Conservation (phyloP, 805 yeast species). For the Sugiyamaella valdiviana region DNA sequence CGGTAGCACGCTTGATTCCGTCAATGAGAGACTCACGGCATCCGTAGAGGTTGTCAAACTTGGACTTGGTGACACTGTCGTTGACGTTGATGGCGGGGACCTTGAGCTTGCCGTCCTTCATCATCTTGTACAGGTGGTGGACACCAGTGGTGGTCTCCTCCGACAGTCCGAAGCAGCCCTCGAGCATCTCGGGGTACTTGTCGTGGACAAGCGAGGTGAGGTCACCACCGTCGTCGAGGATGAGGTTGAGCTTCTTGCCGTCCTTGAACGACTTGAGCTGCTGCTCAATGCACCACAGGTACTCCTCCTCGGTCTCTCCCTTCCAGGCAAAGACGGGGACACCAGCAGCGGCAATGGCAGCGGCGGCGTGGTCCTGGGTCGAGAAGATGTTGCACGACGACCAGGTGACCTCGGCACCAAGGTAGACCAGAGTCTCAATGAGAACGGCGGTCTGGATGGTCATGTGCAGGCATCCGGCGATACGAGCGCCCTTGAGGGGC, state of each 20-base stretch:
- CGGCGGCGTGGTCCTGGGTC: constrained; percentile 99
- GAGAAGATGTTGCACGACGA: constrained; percentile 98
- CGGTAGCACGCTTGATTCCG: constrained; percentile 99
- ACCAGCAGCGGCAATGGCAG: constrained; percentile 99
- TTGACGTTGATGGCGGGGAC: constrained; percentile 99
- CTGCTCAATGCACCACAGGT: constrained; percentile 98
- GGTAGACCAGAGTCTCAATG: constrained; percentile 92
- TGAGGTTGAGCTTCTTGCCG: constrained; percentile 88
- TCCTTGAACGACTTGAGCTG: constrained; percentile 98
- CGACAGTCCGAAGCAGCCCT: constrained; percentile 89
- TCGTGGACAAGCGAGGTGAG: constrained; percentile 94
- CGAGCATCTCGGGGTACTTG: constrained; percentile 95
- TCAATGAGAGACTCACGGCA: constrained; percentile 98
- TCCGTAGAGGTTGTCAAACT: constrained; percentile 98
- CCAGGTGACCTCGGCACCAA: constrained; percentile 99
- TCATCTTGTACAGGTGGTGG: constrained; percentile 96
- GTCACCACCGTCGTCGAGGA: constrained; percentile 99
- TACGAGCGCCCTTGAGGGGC: constrained; percentile 97
- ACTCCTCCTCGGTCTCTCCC: constrained; percentile 99
- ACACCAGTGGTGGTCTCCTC: constrained; percentile 99
- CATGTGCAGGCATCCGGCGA: constrained; percentile 99
- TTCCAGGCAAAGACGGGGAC: constrained; percentile 99
- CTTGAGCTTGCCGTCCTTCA: constrained; percentile 80
- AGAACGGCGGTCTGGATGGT: constrained; percentile 98
- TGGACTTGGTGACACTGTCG: constrained; percentile 98